Evolutionary conservation across 352 stramenopile species (phyloP), one percentile per base, ranked within the genome.

Genomic region (Pythium sukuiense): DNA sequence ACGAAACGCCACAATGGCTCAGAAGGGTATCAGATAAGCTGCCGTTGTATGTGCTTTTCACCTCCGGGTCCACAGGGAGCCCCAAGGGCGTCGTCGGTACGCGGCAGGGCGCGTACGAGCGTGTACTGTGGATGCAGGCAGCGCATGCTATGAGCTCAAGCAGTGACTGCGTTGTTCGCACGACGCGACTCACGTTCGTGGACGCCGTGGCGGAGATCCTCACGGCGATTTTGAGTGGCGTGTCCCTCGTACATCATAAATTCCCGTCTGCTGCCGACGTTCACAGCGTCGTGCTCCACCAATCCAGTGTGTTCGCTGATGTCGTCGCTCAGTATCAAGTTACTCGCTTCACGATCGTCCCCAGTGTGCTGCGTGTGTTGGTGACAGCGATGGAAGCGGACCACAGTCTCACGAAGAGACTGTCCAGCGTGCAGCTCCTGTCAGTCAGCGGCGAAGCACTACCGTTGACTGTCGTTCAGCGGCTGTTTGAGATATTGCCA

Each of bases 11-110:
- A 27, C 2, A 1, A 11, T 59, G 53, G 53, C 33, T 46, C 20
- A 45, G 8, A 33, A 37, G 3, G 18, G 18, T 43, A 1, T 35
- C 59, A 11, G 32, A 29, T 35, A 29, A 43, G 0, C 46, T 49
- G 20, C 76, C 81, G 13, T 35, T 90, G 48, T 88, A 90, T 55
- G 64, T 90, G 32, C 39, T 90, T 20, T 86, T 75, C 57, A 90
- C 81, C 7, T 90, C 81, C 18, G 81, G 81, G 2, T 82, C 81
- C 14, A 88, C 78, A 18, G 76, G 73, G 2, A 20, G 69, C 0
- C 64, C 74, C 14, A 80, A 76, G 48, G 73, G 78, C n/a, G 78
- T 90, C 9, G 14, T 88, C 16, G 81, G 81, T 1, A 83, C 78
- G 13, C 62, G 81, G 26, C 14, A 13, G 1, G 81, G 81, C 1